These are phyloP conservation scores for Cucurbita moschata DNA, from an alignment of 306 rosid species.

Conservation along the genomic window DNA sequence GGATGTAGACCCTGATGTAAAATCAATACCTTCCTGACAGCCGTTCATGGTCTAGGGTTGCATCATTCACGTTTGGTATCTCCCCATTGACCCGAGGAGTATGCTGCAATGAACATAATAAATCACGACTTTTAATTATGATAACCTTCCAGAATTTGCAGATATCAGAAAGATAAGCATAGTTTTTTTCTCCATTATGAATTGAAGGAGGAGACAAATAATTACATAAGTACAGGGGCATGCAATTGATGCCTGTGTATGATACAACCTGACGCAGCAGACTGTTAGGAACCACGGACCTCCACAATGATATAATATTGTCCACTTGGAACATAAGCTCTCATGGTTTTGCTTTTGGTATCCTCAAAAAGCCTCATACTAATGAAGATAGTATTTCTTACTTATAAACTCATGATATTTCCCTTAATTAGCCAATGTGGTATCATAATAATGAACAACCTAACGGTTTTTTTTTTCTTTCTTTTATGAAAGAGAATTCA, in stretches of 20 bases:
- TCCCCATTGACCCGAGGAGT: conserved; percentile 89
- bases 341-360: too few species aligned
- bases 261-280: too few species aligned
- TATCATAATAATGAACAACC: neutral
- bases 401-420: too few species aligned
- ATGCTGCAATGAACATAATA: conserved; percentile 53
- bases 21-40: conserved; percentile 61
- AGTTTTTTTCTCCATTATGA: neutral
- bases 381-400: too few species aligned
- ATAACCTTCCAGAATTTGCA: conserved; percentile 7
- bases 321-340: too few species aligned
- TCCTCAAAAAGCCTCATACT: too few species aligned
- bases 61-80: conserved; percentile 87
- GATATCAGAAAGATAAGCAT: conserved; percentile 7
- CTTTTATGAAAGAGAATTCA: neutral
- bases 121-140: conserved; percentile 19
- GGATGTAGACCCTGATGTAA: neutral
- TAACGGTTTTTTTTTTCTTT: neutral
- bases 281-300: too few species aligned
- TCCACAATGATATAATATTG: too few species aligned
- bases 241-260: neutral
- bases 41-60: conserved; percentile 76
- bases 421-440: too few species aligned
- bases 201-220: neutral
- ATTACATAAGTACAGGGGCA: neutral